A percentile compares a stretch with the other conserved stretches of the same genome.
These are phyloP conservation scores for Leccinum subrobustum DNA, from an alignment of 1,284 basidiomycete genomes.

Conservation along the genomic window DNA sequence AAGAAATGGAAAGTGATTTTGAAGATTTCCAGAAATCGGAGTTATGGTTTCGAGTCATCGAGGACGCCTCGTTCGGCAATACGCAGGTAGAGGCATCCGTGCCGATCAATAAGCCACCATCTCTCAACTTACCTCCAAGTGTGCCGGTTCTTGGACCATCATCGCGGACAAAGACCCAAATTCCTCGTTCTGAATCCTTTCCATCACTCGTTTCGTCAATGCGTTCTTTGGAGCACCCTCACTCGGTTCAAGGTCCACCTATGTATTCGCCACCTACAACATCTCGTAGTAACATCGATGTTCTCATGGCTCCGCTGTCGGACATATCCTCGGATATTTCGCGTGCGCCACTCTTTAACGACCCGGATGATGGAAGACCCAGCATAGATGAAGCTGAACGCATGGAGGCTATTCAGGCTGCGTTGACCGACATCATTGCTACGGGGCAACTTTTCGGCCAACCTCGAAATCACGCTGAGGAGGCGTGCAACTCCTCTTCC, in stretches of 20 bases:
- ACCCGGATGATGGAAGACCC: conserved; percentile 63
- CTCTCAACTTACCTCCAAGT: conserved; percentile 18
- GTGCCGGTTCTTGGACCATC: conserved; percentile 9
- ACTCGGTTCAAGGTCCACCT: conserved; percentile 10
- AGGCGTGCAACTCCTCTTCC: conserved; percentile 6
- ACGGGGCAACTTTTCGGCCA: conserved; percentile 55
- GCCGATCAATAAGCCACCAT: conserved; percentile 30
- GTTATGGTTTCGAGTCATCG: conserved; percentile 85
- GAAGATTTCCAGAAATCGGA: conserved; percentile 85
- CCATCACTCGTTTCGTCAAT: conserved; percentile 32
- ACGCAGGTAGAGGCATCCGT: conserved; percentile 23
- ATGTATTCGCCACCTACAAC: conserved; percentile 34
- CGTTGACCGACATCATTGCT: conserved; percentile 91
- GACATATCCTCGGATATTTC: conserved; percentile 49
- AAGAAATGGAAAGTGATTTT: conserved; percentile 91
- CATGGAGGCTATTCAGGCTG: conserved; percentile 93
- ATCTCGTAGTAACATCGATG: conserved; percentile 61
- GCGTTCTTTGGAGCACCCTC: conserved; percentile 11
- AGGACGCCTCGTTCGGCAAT: conserved; percentile 59
- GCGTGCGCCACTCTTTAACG: conserved; percentile 77
- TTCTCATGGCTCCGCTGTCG: conserved; percentile 70
- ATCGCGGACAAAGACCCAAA: conserved; percentile 24
- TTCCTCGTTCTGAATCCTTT: conserved; percentile 41
- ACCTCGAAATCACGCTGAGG: conserved; percentile 14
- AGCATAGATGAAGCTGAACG: conserved; percentile 68